Evolutionary conservation across 805 yeast species (phyloP).

Genomic region (Suhomyces canberraensis): DNA sequence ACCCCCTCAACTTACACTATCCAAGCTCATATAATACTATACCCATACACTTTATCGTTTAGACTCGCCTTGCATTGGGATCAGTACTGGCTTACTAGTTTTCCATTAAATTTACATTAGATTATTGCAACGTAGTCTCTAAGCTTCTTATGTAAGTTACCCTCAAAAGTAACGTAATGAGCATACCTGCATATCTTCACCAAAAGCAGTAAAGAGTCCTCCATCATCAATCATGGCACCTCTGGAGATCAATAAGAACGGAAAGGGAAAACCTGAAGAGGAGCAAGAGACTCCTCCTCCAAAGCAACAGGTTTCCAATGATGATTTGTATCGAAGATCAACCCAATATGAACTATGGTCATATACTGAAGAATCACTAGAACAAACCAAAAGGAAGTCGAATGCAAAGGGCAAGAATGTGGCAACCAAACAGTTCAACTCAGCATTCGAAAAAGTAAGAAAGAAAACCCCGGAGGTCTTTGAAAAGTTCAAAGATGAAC

Average conservation of each 20-base stretch:
- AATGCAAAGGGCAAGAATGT: conserved; percentile 51
- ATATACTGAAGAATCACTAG: conserved; percentile 58
- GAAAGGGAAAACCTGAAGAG: not conserved
- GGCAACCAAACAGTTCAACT: conserved; percentile 32
- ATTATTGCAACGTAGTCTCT: not conserved
- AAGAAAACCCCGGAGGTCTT: conserved; percentile 28
- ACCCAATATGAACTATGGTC: conserved; percentile 89
- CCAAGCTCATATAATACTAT: too few relatives aligned
- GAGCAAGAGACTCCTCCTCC: not conserved
- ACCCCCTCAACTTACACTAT: too few relatives aligned
- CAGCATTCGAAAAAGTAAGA: conserved; percentile 16
- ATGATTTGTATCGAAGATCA: conserved; percentile 84
- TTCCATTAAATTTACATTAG: not conserved
- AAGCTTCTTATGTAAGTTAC: not conserved
- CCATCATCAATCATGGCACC: conserved; percentile 1
- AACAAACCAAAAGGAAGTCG: conserved; percentile 43
- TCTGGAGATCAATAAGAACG: not conserved
- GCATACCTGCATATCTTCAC: not conserved
- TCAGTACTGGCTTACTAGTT: conserved; percentile 1
- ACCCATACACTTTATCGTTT: too few relatives aligned
- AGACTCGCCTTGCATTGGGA: not conserved
- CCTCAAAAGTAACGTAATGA: not conserved
- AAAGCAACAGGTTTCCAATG: conserved; percentile 49
- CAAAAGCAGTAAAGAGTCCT: not conserved
- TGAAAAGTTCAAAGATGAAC: conserved; percentile 25